A percentile compares a stretch with the other conserved stretches of the same genome.
Evolutionary conservation across 2,329 filamentous ascomycete genomes (phyloP).

Genomic region (Huntiella omanensis): DNA sequence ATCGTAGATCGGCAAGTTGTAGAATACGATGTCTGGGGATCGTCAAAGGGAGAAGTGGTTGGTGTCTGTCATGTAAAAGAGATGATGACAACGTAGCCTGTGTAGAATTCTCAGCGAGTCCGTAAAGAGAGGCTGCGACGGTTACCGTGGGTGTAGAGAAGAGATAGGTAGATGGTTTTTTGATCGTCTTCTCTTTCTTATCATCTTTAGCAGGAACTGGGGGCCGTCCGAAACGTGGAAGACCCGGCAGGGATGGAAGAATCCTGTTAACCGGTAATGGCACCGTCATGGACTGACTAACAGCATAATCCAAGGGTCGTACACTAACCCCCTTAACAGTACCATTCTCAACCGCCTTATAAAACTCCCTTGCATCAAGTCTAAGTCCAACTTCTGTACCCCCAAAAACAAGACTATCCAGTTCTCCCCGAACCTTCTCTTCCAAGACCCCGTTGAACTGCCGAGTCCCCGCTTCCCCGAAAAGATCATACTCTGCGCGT

Average conservation of each 20-base stretch:
- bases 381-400: slow-evolving; percentile 20
- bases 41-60: slow-evolving; percentile 20
- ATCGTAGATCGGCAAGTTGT: slow-evolving; percentile 21
- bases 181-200: slow-evolving; percentile 6
- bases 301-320: slow-evolving; percentile 21
- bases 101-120: slow-evolving; percentile 19
- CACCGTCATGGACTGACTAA: slow-evolving; percentile 22
- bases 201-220: background rate
- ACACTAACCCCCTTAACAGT: slow-evolving; percentile 11
- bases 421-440: slow-evolving; percentile 8
- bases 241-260: slow-evolving; percentile 12
- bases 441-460: slow-evolving; percentile 13
- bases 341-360: background rate
- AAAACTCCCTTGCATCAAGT: slow-evolving; percentile 15
- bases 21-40: slow-evolving; percentile 20
- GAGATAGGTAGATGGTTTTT: slow-evolving; percentile 11
- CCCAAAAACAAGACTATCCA: slow-evolving; percentile 13
- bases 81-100: slow-evolving; percentile 16
- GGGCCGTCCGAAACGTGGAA: background rate
- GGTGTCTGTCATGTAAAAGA: slow-evolving; percentile 21
- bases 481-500: slow-evolving; percentile 23
- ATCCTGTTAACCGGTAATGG: slow-evolving; percentile 18
- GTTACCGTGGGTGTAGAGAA: slow-evolving; percentile 19
- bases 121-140: slow-evolving; percentile 23
- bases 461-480: slow-evolving; percentile 11